phyloP scores from a whole-genome alignment of 495 filamentous ascomycete species.

The Penicillium samsonianum region DNA sequence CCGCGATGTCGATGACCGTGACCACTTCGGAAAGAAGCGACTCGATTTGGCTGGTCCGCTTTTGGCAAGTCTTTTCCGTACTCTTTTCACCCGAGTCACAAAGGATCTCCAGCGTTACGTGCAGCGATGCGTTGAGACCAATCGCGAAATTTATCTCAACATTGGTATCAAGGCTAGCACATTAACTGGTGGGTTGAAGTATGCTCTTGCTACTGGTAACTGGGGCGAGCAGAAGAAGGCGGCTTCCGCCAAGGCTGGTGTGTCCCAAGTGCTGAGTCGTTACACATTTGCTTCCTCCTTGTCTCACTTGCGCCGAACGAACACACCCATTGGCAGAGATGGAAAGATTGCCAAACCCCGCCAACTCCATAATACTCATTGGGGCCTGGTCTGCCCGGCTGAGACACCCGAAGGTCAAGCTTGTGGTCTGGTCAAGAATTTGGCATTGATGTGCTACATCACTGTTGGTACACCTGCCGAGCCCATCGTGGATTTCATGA shows the following conservation, averaged over 20 bases:
- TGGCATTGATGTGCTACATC: conserved; percentile 97
- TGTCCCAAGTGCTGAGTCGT: conserved; percentile 96
- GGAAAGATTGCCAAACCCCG: conserved; percentile 98
- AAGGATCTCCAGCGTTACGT: conserved; percentile 87
- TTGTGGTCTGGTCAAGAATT: conserved; percentile 96
- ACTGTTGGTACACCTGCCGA: conserved; percentile 88
- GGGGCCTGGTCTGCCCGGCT: conserved; percentile 95
- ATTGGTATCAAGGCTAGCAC: conserved; percentile 89
- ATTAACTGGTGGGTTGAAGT: conserved; percentile 90
- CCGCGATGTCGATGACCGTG: conserved; percentile 90
- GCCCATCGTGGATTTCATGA: conserved; percentile 93
- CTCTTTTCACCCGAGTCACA: conserved; percentile 80
- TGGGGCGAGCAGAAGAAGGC: conserved; percentile 99
- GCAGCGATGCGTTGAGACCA: conserved; percentile 85
- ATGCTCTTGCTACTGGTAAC: conserved; percentile 97
- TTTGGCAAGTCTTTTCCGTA: conserved; percentile 88
- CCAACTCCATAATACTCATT: conserved; percentile 98
- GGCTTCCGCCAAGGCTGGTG: conserved; percentile 87
- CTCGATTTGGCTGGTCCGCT: conserved; percentile 94
- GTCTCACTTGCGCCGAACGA: conserved; percentile 94
- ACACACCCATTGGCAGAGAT: conserved; percentile 95
- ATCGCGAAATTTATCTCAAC: conserved; percentile 82
- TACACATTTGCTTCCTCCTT: conserved; percentile 96
- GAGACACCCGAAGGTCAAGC: conserved; percentile 98
- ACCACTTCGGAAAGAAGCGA: conserved; percentile 99